Conservation (phyloP, 805 yeast genomes). For the Spathaspora arborariae region DNA sequence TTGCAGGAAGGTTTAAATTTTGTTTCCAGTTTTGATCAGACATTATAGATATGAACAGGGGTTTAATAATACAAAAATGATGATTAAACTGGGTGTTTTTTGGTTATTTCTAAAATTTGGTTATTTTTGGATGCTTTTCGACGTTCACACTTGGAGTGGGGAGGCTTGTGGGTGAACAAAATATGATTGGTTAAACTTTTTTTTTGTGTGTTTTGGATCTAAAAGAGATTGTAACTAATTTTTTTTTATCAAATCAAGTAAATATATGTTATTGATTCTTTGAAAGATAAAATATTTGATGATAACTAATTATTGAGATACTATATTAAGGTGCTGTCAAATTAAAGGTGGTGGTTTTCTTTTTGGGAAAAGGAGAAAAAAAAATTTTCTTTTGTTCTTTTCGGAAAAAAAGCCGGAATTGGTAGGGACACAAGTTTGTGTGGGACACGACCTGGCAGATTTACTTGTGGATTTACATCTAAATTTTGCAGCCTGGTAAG, state of each 20-base stretch:
- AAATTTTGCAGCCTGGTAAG: neutral
- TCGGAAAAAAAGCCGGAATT: too few relatives aligned
- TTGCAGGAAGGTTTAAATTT: constrained; percentile 23
- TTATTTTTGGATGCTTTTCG: too few relatives aligned
- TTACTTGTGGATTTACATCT: neutral
- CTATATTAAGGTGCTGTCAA: neutral
- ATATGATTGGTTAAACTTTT: neutral
- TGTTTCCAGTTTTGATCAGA: constrained; percentile 8
- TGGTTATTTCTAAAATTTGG: too few relatives aligned
- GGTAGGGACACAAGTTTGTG: neutral
- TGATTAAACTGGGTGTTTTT: too few relatives aligned
- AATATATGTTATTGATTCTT: too few relatives aligned
- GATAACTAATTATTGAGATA: too few relatives aligned
- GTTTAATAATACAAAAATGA: neutral
- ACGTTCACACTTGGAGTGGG: too few relatives aligned
- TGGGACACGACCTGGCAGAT: neutral
- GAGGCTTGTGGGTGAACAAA: neutral
- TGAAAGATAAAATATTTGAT: neutral
- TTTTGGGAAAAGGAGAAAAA: neutral
- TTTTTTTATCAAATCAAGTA: too few relatives aligned
- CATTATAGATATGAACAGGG: neutral
- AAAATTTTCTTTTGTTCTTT: neutral
- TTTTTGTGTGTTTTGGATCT: neutral
- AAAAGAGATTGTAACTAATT: neutral
- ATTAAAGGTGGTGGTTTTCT: too few relatives aligned